Percentiles rank a stretch among this genome's conserved stretches.
These are phyloP conservation scores for Vigna mungo DNA, from an alignment of 306 rosid species.

Conservation along the genomic window DNA sequence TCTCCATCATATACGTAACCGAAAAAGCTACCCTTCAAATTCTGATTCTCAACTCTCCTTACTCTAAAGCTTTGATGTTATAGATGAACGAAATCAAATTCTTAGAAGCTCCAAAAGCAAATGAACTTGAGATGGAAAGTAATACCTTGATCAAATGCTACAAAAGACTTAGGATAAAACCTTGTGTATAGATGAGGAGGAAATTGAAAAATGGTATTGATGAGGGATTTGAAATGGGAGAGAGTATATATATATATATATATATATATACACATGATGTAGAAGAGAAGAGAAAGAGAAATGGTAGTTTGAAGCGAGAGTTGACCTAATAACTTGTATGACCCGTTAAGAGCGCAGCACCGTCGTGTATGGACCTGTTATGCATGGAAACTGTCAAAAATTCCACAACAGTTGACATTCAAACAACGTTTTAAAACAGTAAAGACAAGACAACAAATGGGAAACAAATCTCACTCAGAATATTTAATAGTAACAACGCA, in stretches of 20 bases:
- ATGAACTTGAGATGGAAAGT: no score
- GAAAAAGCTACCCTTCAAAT: neutral
- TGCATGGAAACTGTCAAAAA: constrained; percentile 41
- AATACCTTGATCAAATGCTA: neutral
- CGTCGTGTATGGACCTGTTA: neutral
- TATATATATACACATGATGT: neutral
- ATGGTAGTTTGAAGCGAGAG: neutral
- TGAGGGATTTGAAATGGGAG: neutral
- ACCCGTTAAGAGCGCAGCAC: neutral
- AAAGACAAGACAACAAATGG: neutral
- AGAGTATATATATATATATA: neutral
- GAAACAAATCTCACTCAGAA: neutral
- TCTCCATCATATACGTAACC: constrained; percentile 49
- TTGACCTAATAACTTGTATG: constrained; percentile 35
- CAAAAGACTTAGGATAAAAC: neutral
- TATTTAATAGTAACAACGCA: neutral
- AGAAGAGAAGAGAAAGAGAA: neutral
- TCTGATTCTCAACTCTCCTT: neutral
- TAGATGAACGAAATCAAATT: no score
- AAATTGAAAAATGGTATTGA: neutral
- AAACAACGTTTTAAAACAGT: neutral
- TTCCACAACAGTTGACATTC: constrained; percentile 2
- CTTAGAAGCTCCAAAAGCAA: no score
- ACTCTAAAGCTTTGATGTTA: no score
- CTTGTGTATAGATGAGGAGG: neutral